Base-by-base conservation (phyloP, 2,329 filamentous ascomycete genomes). In the Paracamarosporium sp. region DNA sequence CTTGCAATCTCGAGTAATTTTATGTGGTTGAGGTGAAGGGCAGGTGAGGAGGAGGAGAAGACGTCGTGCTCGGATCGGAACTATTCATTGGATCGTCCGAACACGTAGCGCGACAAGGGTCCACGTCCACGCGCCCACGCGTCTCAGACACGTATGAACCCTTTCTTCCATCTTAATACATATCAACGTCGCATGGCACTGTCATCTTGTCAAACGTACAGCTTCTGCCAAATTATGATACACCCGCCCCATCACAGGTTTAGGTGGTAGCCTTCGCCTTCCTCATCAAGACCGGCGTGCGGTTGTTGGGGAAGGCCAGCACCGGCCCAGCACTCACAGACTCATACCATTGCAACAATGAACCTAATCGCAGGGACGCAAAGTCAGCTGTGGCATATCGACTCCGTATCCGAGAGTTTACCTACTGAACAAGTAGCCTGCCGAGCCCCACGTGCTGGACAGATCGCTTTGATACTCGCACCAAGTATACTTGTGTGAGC, bases 391-490 rank as follows among this genome's bases (percentile, higher is more conserved):
- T 6, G 17, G 8, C 17, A 40, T 17, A 22, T 9, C 17, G 6
- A 22, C 17, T 17, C 22, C 17, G 17, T 22, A 17, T 11, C 17
- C 12, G 22, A 17, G 5, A 20, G 17, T 17, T 4, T 17, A 40
- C 36, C 12, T 40, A 40, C 50, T 53, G 28, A 31, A 53, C 28
- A 53, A 43, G 25, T 53, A 53, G 22, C 9, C 38, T 38, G 38
- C 50, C 5, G 50, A 53, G 12, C 38, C 38, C 38, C 50, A 53
- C 15, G 17, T 35, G 13, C 50, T 53, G 17, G 28, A 53, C n/a
- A 53, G 17, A 44, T 53, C 28, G 17, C 50, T 44, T 35, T 53
- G 50, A 17, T 53, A 53, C 17, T 43, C 50, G 38, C 50, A 53
- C 38, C 38, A 53, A 13, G 36, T 35, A 17, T 53, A 44, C 36